Conservation (phyloP, 1,284 basidiomycete species). For the Ustilago vetiveriae region DNA sequence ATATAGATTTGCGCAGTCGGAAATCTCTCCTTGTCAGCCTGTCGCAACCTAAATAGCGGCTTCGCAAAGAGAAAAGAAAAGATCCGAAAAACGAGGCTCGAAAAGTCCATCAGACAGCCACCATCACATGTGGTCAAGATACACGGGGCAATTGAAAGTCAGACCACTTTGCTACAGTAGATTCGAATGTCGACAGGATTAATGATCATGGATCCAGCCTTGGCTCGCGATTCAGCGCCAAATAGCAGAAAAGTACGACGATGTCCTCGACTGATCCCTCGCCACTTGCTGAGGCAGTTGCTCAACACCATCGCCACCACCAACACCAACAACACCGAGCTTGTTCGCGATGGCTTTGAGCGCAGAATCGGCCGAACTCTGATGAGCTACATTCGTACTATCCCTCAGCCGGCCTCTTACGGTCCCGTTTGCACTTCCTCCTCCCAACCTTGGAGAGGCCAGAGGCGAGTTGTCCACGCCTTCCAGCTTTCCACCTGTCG, state of each 20-base stretch:
- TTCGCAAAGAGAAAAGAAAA: too few relatives aligned
- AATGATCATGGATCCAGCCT: too few relatives aligned
- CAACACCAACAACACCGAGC: background rate
- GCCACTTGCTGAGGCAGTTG: background rate
- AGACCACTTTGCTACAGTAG: too few relatives aligned
- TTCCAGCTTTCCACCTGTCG: constrained; percentile 18
- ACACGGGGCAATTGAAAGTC: too few relatives aligned
- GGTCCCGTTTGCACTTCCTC: background rate
- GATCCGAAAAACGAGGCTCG: too few relatives aligned
- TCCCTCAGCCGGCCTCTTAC: background rate
- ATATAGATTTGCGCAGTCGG: too few relatives aligned
- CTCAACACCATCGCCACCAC: background rate
- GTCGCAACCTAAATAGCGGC: too few relatives aligned
- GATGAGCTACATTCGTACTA: constrained; percentile 1
- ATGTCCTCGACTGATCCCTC: background rate
- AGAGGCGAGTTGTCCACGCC: constrained; percentile 4
- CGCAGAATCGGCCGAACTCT: background rate
- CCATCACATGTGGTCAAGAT: too few relatives aligned
- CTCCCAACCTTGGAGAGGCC: background rate
- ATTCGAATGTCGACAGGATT: too few relatives aligned
- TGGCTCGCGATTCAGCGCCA: too few relatives aligned
- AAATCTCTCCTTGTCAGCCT: too few relatives aligned
- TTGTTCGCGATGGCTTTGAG: background rate
- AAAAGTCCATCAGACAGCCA: too few relatives aligned
- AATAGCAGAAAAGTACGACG: constrained; percentile 28